Base-by-base conservation (phyloP, 768 basidiomycete species). In the Tylopilus subfusipes region DNA sequence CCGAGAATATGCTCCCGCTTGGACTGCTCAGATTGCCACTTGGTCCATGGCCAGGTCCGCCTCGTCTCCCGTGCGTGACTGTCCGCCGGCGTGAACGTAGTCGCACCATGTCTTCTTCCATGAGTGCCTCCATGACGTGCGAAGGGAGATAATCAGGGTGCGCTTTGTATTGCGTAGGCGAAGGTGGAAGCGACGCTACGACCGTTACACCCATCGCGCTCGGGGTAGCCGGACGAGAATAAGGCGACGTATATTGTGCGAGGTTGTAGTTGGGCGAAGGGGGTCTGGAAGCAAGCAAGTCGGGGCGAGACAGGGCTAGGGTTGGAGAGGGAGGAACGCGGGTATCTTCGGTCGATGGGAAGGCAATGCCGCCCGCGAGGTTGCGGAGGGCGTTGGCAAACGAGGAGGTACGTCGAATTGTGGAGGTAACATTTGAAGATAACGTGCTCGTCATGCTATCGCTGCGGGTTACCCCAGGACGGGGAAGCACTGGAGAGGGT, bases 91-190 rank as follows among this genome's bases (percentile, higher is more conserved):
- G 80, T 30, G 90, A 86, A 21, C 86, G 76, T 34, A 98, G 66
- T 5, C 96, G 82, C 56, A 96, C 92, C 88, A 96, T 91, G 63
- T 98, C 96, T 65, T 96, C 93, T 63, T 93, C 91, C 68, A 93
- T 90, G 27, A 98, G 75, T 0, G 88, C 88, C 57, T 92, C 88
- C 75, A 97, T 90, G 21, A 93, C 90, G 61, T 90, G 81, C 13
- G 83, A 86, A 2, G 92, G 83, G 36, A 78, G 64, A 64, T 88
- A 93, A 50, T 84, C 82, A 40, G 75, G 74, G 1, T 75, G 71
- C 1, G 72, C 54, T 29, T 68, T 73, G 25, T 70, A 61, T 3
- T 63, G 50, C 18, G 72, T 72, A 11, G 72, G 70, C 4, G 72
- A 74, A 8, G 70, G 58, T 2, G 71, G 65, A 44, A 61, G 59